Evolutionary conservation across 176 grass and related monocot species (phyloP), one percentile per base, ranked within the genome.

Genomic region (Areca catechu): DNA sequence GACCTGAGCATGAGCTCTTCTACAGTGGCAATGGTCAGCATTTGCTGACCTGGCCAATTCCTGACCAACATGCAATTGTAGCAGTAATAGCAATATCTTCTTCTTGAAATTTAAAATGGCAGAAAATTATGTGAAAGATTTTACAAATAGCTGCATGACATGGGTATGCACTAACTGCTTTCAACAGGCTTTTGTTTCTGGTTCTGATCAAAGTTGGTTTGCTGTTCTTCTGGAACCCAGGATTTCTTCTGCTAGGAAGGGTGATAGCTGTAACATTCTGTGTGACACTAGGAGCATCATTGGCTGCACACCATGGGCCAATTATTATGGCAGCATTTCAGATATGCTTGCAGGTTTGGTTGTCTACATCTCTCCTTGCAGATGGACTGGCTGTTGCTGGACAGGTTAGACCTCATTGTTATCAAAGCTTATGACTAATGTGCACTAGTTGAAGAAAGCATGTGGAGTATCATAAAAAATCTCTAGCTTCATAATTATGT

Each of bases 211-310:
- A 20, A 16, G 16, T 78, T 82, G 62, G 59, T 82, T 65, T 43
- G 69, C 17, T 48, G 68, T 53, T 55, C 19, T 9, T 16, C 7
- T 67, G 51, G 50, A 50, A 43, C 54, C 74, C 65, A 98, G 93
- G 93, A 49, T 88, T 92, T 70, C 82, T 98, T 15, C 70, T 98
- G 52, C 81, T 98, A 2, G 87, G 72, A 25, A 85, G 94, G 63
- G 94, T 98, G 19, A 86, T 98, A 73, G 94, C 94, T 3, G 94
- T 98, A 69, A 98, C 94, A 15, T 93, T 92, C 78, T 98, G 94
- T 22, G 94, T 98, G 54, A 98, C 94, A 3, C 75, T 98, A 7
- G 84, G 87, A 4, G 79, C 94, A 48, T 98, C 94, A 0, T 70
- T 98, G 74, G 94, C 94, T 20, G 94, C 94, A 57, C 88, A 74